Conservation (phyloP, 2,329 filamentous ascomycete species). For the Fusarium sp. region DNA sequence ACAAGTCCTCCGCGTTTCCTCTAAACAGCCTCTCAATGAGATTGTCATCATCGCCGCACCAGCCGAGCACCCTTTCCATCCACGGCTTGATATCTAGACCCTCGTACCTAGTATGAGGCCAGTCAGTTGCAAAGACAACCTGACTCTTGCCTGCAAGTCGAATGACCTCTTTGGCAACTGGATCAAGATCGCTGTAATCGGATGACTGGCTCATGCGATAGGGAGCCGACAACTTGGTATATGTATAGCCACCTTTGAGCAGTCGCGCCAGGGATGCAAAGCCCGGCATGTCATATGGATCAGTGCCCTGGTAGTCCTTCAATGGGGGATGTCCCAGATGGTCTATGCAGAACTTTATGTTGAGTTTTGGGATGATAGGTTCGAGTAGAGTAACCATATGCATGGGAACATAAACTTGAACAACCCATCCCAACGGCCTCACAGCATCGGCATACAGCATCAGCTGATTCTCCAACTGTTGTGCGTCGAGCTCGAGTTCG, state of each 20-base stretch:
- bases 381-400: conserved; percentile 65
- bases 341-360: conserved; percentile 70
- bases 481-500: conserved; percentile 57
- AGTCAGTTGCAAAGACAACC: conserved; percentile 73
- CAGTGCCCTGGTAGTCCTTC: conserved; percentile 37
- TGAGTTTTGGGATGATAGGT: conserved; percentile 63
- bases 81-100: conserved; percentile 65
- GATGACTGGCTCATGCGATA: conserved; percentile 67
- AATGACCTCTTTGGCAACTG: conserved; percentile 65
- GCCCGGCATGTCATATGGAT: conserved; percentile 46
- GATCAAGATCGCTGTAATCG: conserved; percentile 62
- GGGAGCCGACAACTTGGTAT: conserved; percentile 71
- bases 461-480: conserved; percentile 61
- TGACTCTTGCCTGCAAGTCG: conserved; percentile 57
- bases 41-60: conserved; percentile 63
- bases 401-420: conserved; percentile 72
- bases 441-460: conserved; percentile 66
- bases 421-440: conserved; percentile 66
- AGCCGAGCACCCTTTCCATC: conserved; percentile 66
- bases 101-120: conserved; percentile 75
- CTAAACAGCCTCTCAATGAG: conserved; percentile 68
- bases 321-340: conserved; percentile 70
- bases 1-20: conserved; percentile 69
- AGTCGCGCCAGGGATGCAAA: conserved; percentile 61
- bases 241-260: conserved; percentile 64